Conservation (phyloP, 2,329 filamentous ascomycete genomes). For the Pochonia chlamydosporia region DNA sequence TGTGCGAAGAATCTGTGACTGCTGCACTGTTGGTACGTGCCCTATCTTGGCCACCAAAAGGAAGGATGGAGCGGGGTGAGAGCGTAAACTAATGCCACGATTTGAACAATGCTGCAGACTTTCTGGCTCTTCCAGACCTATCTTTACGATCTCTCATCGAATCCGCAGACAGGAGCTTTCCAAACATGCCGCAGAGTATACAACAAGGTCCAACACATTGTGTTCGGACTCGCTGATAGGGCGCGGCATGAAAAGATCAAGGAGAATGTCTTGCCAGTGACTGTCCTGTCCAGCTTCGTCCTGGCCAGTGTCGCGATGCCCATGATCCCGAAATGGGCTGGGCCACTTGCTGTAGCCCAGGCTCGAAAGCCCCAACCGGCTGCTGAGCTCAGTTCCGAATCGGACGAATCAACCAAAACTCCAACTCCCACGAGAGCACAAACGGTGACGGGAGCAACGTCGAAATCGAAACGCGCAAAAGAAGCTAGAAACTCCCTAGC, state of each 20-base stretch:
- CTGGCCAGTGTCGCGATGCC: constrained; percentile 71
- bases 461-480: constrained; percentile 43
- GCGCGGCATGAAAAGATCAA: constrained; percentile 68
- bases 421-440: constrained; percentile 55
- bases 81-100: constrained; percentile 14
- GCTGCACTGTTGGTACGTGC: constrained; percentile 69
- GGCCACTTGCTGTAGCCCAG: constrained; percentile 75
- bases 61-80: neutral
- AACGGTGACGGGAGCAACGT: constrained; percentile 51
- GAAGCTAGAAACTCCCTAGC: constrained; percentile 41
- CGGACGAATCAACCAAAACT: constrained; percentile 42
- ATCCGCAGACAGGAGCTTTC: constrained; percentile 71
- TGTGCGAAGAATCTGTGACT: constrained; percentile 84
- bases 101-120: constrained; percentile 46
- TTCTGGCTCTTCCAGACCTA: constrained; percentile 91
- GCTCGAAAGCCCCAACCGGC: constrained; percentile 62
- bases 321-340: constrained; percentile 69
- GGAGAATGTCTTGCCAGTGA: constrained; percentile 75
- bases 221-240: constrained; percentile 70
- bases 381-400: constrained; percentile 22
- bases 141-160: constrained; percentile 70
- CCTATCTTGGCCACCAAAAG: constrained; percentile 4
- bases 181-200: constrained; percentile 78
- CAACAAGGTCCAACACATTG: constrained; percentile 83
- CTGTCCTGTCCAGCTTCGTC: constrained; percentile 74